Conservation (phyloP, 371 early-diverging fungal species). For the Apophysomyces variabilis region DNA sequence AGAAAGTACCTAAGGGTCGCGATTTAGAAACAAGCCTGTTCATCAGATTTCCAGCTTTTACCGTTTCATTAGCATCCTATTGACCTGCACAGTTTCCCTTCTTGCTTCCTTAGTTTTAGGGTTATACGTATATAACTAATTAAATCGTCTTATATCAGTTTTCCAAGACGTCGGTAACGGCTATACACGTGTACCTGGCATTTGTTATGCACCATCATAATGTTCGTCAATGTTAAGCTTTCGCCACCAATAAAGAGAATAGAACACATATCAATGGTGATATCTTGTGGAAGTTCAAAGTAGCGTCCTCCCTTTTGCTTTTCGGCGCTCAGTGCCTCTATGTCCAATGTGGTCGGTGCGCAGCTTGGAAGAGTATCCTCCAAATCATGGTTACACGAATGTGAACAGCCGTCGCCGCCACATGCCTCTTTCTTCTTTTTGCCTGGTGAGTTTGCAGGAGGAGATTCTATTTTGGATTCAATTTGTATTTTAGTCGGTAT, state of each 20-base stretch:
- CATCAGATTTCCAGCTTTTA: constrained; percentile 26
- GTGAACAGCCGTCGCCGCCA: constrained; percentile 6
- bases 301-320: constrained; percentile 53
- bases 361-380: constrained; percentile 20
- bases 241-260: constrained; percentile 87
- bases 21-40: not conserved
- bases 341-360: constrained; percentile 16
- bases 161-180: not conserved
- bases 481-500: constrained; percentile 59
- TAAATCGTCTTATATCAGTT: not conserved
- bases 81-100: constrained; percentile 68
- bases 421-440: constrained; percentile 15
- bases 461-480: constrained; percentile 49
- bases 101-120: constrained; percentile 61
- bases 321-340: constrained; percentile 21
- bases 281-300: constrained; percentile 55
- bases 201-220: constrained; percentile 79
- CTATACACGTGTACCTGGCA: constrained; percentile 44
- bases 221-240: constrained; percentile 83
- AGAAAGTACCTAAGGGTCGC: constrained; percentile 61
- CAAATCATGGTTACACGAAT: constrained; percentile 18
- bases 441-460: constrained; percentile 14
- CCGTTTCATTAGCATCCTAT: constrained; percentile 76
- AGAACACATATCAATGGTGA: constrained; percentile 59
- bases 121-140: constrained; percentile 65